Evolutionary conservation across 352 stramenopile species (phyloP), one percentile per base, ranked within the genome.

Genomic region (Saprolegnia parasitica): DNA sequence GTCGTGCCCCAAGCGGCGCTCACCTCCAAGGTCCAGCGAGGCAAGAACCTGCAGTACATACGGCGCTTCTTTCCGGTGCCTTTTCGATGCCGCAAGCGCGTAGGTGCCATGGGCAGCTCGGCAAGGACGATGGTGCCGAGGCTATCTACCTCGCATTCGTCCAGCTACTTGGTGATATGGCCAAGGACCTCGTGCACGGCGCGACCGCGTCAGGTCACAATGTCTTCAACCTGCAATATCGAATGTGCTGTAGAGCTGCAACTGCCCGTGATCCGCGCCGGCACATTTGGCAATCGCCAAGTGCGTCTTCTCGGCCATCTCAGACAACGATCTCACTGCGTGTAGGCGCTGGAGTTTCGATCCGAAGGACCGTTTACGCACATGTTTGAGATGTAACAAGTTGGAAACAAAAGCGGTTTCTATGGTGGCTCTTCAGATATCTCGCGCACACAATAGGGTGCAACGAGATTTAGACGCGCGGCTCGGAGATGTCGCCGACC

Each of bases 401-500:
- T 2, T 55, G 47, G n/a, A 55, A 55, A 55, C 24, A 29, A 55
- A 55, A 55, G 29, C 29, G 29, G 29, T 35, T 5, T 35, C 29
- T 35, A 35, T 35, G 29, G 10, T 56, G 49, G 15, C 49, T 0
- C 15, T 16, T 29, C 20, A 4, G 3, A 6, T 56, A 24, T 32
- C 21, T 29, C 15, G 49, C 21, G 6, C 3, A 29, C 26, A 16
- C 16, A 16, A 56, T 10, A n/a, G 21, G 56, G 24, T 49, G 10
- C 18, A 5, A 52, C 40, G 13, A 50, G 8, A 4, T 32, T 26
- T 68, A 13, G 6, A 32, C 20, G 11, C 63, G 63, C 8, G 63
- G 24, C 29, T 70, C 63, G 20, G 86, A 91, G 57, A 93, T 77
- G 29, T 72, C 78, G 16, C 84, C 86, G 23, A 91, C 75, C 52